Conservation (phyloP, 2,329 filamentous ascomycete genomes). For the Fusarium sororula region DNA sequence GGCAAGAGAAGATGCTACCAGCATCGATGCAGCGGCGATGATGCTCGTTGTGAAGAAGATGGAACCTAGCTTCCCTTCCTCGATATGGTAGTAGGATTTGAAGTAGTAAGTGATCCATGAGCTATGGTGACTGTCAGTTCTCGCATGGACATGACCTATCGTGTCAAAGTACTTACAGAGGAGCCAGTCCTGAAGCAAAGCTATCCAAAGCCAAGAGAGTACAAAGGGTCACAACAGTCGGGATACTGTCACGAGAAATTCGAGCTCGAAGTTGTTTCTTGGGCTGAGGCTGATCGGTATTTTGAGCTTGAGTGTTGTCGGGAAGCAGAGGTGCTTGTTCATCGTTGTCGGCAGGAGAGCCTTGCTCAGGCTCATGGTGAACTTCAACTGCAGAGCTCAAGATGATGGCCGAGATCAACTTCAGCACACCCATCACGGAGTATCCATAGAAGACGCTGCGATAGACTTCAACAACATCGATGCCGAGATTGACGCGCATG, state of each 20-base stretch:
- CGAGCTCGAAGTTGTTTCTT: slow-evolving; percentile 57
- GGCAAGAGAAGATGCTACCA: slow-evolving; percentile 63
- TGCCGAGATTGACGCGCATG: slow-evolving; percentile 54
- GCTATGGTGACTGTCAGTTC: slow-evolving; percentile 49
- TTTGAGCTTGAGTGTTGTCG: not conserved
- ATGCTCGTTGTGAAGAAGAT: slow-evolving; percentile 65
- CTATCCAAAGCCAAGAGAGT: slow-evolving; percentile 74
- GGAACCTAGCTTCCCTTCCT: slow-evolving; percentile 60
- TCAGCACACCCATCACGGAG: slow-evolving; percentile 60
- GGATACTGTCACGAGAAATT: slow-evolving; percentile 64
- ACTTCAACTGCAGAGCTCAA: slow-evolving; percentile 59
- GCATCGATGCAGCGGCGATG: slow-evolving; percentile 60
- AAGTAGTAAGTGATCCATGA: slow-evolving; percentile 69
- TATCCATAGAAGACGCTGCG: slow-evolving; percentile 59
- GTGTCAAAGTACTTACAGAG: slow-evolving; percentile 57
- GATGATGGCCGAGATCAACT: slow-evolving; percentile 60
- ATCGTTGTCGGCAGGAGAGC: not conserved
- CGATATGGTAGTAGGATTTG: slow-evolving; percentile 56
- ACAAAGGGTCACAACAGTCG: slow-evolving; percentile 68
- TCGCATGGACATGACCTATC: rapidly evolving
- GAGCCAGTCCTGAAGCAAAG: slow-evolving; percentile 75
- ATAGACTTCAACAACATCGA: slow-evolving; percentile 59
- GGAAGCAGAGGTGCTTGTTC: slow-evolving; percentile 44
- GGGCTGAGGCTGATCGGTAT: not conserved
- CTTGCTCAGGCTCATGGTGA: slow-evolving; percentile 23